Evolutionary conservation across 169 alveolate species (phyloP).

Genomic region (Theileria orientalis): DNA sequence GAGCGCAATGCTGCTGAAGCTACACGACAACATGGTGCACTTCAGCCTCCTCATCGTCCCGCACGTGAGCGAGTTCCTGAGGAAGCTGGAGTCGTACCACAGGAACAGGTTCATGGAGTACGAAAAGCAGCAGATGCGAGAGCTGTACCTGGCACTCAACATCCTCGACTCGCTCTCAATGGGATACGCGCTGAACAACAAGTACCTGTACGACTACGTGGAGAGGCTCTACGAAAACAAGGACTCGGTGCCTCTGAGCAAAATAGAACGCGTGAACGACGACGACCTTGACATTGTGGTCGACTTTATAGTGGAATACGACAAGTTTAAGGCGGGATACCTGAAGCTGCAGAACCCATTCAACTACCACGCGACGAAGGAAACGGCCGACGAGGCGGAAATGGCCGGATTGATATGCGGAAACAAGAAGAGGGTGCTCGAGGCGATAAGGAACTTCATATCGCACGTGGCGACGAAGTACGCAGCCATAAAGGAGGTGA

Average conservation of each 20-base stretch:
- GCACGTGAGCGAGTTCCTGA: background rate
- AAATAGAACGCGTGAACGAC: too few relatives aligned
- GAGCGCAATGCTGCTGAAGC: too few relatives aligned
- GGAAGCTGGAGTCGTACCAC: background rate
- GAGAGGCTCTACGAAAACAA: too few relatives aligned
- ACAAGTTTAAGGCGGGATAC: background rate
- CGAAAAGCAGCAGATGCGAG: background rate
- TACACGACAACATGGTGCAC: background rate
- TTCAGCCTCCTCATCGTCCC: background rate
- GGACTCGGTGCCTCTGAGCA: too few relatives aligned
- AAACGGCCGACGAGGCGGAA: too few relatives aligned
- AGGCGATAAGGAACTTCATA: background rate
- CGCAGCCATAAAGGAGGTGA: background rate
- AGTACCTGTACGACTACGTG: background rate
- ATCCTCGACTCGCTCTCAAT: background rate
- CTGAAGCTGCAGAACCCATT: too few relatives aligned
- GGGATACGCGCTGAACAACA: background rate
- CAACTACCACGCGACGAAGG: too few relatives aligned
- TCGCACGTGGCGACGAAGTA: background rate
- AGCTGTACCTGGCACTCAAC: background rate
- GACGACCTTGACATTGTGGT: too few relatives aligned
- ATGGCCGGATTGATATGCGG: too few relatives aligned
- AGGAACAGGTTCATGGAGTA: background rate
- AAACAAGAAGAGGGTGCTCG: too few relatives aligned
- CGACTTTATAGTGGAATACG: background rate